Evolutionary conservation across 1,284 basidiomycete species (phyloP), one percentile per base, ranked within the genome.

Genomic region (Marasmius sp.): DNA sequence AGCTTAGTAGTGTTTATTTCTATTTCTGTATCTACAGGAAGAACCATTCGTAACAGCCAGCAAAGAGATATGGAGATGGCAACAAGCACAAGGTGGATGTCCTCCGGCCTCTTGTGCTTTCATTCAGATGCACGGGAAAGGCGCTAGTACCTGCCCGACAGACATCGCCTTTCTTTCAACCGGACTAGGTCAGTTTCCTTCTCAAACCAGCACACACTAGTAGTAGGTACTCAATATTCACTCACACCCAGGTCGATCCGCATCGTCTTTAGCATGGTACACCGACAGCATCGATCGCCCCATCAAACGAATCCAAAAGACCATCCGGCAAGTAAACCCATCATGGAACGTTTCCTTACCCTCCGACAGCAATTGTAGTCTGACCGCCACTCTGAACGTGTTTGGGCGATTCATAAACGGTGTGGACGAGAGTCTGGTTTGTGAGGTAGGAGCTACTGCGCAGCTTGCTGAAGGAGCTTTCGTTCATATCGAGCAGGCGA

Each of bases 111-210:
- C 73, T 0, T 81, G 80, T 49, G 79, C 75, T 6, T 81, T 76
- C 57, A 71, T 81, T 20, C 80, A 82, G 57, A 64, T 81, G 48
- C 80, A 82, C 50, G 81, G 79, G 0, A 82, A 82, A 67, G 73
- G 68, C 11, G 60, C 60, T 9, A 67, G 64, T 11, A 74, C 77
- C 0, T 81, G 80, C 61, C 53, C 69, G 0, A 64, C 56, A 0
- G 80, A 81, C 57, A 71, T 73, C 1, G 70, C 78, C 5, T 81
- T 82, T 65, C 63, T 81, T 3, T 81, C 81, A 9, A 70, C 74
- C 22, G 81, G 81, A 16, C 71, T 81, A 22, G 76, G 81, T 79
- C 65, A 22, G 68, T 61, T 12, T 61, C 10, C 27, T 22, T 39
- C 54, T 18, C 48, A 6, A 9, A 27, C 10, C 41, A 43, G 52